Base-by-base conservation (phyloP, 768 basidiomycete species). In the Paxillus involutus region DNA sequence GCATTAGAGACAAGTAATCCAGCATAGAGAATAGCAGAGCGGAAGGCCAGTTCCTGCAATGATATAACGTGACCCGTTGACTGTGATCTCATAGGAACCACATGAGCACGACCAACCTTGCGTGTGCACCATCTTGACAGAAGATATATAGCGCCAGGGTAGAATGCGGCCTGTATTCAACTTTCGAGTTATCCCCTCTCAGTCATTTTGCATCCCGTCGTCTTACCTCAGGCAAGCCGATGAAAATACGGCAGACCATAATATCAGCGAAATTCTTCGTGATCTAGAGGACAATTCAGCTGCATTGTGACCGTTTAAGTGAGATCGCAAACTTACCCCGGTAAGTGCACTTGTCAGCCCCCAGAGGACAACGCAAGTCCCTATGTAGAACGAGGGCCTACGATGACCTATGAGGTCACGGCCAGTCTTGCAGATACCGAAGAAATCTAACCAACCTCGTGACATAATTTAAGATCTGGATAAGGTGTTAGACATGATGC, bases 341-440 rank as follows among this genome's bases (percentile, higher is more conserved):
- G 85, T 88, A 44, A 86, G 68, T 8, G 79, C 72, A 46, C 84
- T 86, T 4, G 81, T 83, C 29, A 85, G 54, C 1, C 86, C 86
- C 86, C 87, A 89, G 4, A 80, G 53, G 26, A 82, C 71, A 13
- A 84, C 81, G 57, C 85, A 87, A 26, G 62, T 57, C 6, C 84
- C 81, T 6, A 89, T 85, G 62, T 84, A 87, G 47, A 78, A 65
- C 0, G 83, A 82, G 1, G 87, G 86, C 45, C 85, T 85, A 50
- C 19, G 56, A 17, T 21, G 14, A 35, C 1, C 3, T 30, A 17
- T 42, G 12, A 29, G 14, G 11, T 24, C 3, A 17, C 14, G 6
- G 9, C 1, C 21, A n/a, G 17, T 32, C 21, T 26, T 16, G 21
- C 3, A 11, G 30, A 42, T 13, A 51, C 29, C 16, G 19, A 35